A percentile compares a stretch with the other conserved stretches of the same genome.
Evolutionary conservation across 805 yeast genomes (phyloP).

Genomic region (Nakazawaea holstii): DNA sequence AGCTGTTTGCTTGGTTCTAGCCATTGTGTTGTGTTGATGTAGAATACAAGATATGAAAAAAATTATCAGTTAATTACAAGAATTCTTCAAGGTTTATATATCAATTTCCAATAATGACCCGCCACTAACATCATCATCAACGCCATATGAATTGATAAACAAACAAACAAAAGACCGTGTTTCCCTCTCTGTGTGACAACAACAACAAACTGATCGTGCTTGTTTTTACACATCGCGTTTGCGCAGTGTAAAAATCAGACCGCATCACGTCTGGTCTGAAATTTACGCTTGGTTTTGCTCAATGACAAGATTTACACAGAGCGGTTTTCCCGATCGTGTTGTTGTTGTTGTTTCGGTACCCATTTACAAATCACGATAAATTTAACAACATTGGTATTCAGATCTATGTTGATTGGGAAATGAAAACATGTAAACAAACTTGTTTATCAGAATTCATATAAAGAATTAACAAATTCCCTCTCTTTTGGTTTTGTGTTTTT

Average conservation of each 20-base stretch:
- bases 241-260: background rate
- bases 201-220: background rate
- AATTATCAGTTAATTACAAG: background rate
- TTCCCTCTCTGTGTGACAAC: background rate
- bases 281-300: background rate
- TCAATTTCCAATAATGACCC: background rate
- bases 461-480: conserved; percentile 1
- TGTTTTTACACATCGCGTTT: background rate
- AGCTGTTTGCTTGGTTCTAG: conserved; percentile 92
- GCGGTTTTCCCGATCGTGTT: background rate
- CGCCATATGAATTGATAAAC: background rate
- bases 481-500: background rate
- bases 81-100: background rate
- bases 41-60: conserved; percentile 3
- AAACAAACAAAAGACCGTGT: background rate
- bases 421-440: background rate
- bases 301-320: background rate
- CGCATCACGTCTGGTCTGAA: background rate
- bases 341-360: background rate
- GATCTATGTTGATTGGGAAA: background rate
- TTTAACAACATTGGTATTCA: background rate
- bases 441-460: conserved; percentile 2
- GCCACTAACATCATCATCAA: too few relatives aligned
- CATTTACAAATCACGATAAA: background rate
- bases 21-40: conserved; percentile 44